A percentile compares a stretch with the other conserved stretches of the same genome.
Evolutionary conservation across 1,139 yeast species (phyloP).

Genomic region (Nadsonia commutata): DNA sequence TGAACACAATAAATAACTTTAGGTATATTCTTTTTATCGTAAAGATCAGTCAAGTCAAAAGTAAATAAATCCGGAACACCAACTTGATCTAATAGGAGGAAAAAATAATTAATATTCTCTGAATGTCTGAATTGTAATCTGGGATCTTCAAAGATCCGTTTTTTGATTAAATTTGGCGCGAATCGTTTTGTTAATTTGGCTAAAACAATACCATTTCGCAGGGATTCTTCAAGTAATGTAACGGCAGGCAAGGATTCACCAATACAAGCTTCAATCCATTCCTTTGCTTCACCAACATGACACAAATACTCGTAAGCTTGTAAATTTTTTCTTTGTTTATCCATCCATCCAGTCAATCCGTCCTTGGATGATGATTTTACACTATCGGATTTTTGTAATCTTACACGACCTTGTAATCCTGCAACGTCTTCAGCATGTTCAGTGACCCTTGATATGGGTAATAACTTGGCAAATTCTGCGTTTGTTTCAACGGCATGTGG

Average conservation of each 20-base stretch:
- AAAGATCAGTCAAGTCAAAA: constrained; percentile 83
- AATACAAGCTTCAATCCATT: constrained; percentile 53
- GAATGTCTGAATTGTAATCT: constrained; percentile 78
- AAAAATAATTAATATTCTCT: constrained; percentile 80
- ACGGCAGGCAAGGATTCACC: constrained; percentile 37
- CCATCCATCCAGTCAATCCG: constrained; percentile 26
- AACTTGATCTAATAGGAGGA: constrained; percentile 52
- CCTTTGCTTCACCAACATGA: constrained; percentile 73
- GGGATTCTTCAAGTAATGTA: constrained; percentile 42
- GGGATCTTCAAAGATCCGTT: constrained; percentile 39
- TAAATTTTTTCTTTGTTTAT: constrained; percentile 28
- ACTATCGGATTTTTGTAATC: constrained; percentile 22
- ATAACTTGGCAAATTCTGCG: neutral
- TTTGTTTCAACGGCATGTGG: no score
- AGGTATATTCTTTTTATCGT: constrained; percentile 85
- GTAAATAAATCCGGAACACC: constrained; percentile 73
- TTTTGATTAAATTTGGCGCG: constrained; percentile 45
- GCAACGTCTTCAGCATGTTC: constrained; percentile 23
- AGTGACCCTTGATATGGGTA: constrained; percentile 22
- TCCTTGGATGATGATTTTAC: constrained; percentile 12
- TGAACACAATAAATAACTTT: constrained; percentile 89
- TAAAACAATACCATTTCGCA: constrained; percentile 72
- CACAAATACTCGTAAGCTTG: constrained; percentile 75
- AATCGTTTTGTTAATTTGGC: constrained; percentile 68
- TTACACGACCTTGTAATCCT: constrained; percentile 23